A percentile compares a stretch with the other conserved stretches of the same genome.
Evolutionary conservation across 257 asterid species (phyloP).

Genomic region (Solanum gracilifrons): DNA sequence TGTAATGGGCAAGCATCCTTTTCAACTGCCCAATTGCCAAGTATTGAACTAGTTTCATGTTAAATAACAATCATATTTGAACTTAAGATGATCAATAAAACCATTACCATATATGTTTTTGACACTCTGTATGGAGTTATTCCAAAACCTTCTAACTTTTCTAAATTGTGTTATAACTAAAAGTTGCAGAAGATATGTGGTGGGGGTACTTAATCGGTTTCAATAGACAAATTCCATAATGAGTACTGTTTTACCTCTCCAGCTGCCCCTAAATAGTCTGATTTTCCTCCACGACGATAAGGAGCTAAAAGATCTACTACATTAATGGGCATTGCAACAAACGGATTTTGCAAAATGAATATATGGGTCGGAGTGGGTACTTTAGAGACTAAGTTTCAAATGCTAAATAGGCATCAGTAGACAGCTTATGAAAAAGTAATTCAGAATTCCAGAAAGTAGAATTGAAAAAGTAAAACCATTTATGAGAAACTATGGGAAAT

Average conservation of each 20-base stretch:
- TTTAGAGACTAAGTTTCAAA: background rate
- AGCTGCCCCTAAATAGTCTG: background rate
- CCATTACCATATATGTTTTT: background rate
- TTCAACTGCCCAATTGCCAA: background rate
- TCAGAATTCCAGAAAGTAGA: background rate
- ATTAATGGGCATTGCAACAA: background rate
- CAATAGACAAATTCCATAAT: background rate
- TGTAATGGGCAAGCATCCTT: background rate
- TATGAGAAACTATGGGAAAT: background rate
- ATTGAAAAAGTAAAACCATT: background rate
- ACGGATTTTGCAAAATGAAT: background rate
- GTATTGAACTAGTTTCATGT: background rate
- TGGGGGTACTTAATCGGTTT: background rate
- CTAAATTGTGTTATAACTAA: background rate
- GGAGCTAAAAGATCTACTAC: background rate
- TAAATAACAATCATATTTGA: background rate
- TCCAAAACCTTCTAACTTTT: background rate
- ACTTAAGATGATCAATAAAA: background rate
- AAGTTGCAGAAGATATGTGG: background rate
- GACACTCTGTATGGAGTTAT: background rate
- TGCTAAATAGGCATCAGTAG: background rate
- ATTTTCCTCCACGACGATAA: background rate
- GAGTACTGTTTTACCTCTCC: background rate
- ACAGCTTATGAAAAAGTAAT: background rate
- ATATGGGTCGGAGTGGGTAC: background rate